Percentiles rank a stretch among this genome's conserved stretches.
Conservation (phyloP, 768 basidiomycete genomes). For the Peribolospora kevripleyi region DNA sequence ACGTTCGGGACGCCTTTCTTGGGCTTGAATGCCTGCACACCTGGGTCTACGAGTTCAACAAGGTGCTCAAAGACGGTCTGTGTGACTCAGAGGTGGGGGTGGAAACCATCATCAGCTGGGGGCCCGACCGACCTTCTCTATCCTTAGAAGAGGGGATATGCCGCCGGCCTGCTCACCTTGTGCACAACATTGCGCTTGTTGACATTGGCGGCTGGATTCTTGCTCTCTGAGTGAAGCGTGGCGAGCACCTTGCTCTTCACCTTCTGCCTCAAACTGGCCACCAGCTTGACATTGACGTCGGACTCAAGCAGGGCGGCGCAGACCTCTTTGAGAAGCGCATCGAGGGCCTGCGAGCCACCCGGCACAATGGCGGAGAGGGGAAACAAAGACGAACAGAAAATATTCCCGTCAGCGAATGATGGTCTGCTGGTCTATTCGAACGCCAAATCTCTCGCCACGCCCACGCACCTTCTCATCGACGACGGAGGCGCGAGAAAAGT, state of each 20-base stretch:
- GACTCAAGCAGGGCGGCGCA: constrained; percentile 80
- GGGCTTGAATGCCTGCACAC: constrained; percentile 84
- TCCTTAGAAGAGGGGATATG: not conserved
- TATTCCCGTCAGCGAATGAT: not conserved
- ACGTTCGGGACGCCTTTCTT: constrained; percentile 83
- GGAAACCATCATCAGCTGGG: not conserved
- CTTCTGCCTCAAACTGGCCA: constrained; percentile 58
- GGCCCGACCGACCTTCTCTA: not conserved
- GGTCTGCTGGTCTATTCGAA: not conserved
- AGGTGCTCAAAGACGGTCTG: constrained; percentile 88
- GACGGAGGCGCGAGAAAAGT: constrained; percentile 59
- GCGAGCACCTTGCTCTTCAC: constrained; percentile 78
- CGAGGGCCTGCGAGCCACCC: constrained; percentile 42
- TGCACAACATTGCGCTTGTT: constrained; percentile 75
- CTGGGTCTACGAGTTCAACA: constrained; percentile 75
- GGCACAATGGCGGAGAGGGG: not conserved
- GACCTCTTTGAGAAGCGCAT: constrained; percentile 81
- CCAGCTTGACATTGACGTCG: constrained; percentile 95
- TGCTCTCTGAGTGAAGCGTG: constrained; percentile 32
- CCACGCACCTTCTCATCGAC: constrained; percentile 65
- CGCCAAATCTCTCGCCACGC: not conserved
- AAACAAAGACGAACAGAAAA: not conserved
- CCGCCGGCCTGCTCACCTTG: constrained; percentile 32
- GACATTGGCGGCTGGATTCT: constrained; percentile 32
- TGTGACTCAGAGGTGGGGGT: constrained; percentile 1